These are phyloP conservation scores for Coemansia sp. DNA, from an alignment of 192 early-diverging fungal species.

Conservation along the genomic window DNA sequence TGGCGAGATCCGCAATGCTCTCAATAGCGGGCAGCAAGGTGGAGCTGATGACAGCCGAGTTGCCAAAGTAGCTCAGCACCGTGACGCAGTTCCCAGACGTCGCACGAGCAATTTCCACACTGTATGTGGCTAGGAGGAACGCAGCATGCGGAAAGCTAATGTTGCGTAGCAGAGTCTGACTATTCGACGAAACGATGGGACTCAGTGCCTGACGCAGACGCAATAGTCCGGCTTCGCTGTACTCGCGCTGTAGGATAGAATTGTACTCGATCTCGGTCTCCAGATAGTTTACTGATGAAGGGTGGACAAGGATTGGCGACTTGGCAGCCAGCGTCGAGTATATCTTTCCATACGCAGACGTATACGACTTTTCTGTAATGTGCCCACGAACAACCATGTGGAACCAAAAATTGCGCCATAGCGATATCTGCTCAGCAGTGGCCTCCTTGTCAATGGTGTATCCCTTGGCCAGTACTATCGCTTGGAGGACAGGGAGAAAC, in stretches of 20 bases:
- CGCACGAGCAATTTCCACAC: constrained; percentile 80
- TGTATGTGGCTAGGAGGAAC: constrained; percentile 82
- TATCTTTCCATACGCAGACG: constrained; percentile 70
- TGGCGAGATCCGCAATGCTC: constrained; percentile 67
- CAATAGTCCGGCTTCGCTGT: constrained; percentile 25
- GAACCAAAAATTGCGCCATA: constrained; percentile 94
- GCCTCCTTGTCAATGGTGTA: constrained; percentile 61
- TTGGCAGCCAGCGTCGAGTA: constrained; percentile 77
- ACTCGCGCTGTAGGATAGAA: constrained; percentile 71
- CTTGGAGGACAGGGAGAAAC: constrained; percentile 62
- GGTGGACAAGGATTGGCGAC: constrained; percentile 80
- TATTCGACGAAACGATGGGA: constrained; percentile 57
- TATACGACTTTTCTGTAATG: constrained; percentile 71
- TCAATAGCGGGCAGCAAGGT: constrained; percentile 75
- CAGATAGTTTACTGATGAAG: constrained; percentile 70
- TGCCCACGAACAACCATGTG: constrained; percentile 79
- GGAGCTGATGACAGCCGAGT: constrained; percentile 80
- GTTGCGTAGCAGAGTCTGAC: constrained; percentile 61
- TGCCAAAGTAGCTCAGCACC: constrained; percentile 81
- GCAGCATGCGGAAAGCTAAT: constrained; percentile 73
- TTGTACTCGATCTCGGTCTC: constrained; percentile 87
- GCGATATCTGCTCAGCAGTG: constrained; percentile 61
- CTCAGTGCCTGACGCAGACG: constrained; percentile 53
- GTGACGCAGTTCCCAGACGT: constrained; percentile 67
- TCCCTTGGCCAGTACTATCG: constrained; percentile 60